A percentile compares a stretch with the other conserved stretches of the same genome.
These are phyloP conservation scores for Diutina sp. DNA, from an alignment of 1,139 yeast species.

Conservation along the genomic window DNA sequence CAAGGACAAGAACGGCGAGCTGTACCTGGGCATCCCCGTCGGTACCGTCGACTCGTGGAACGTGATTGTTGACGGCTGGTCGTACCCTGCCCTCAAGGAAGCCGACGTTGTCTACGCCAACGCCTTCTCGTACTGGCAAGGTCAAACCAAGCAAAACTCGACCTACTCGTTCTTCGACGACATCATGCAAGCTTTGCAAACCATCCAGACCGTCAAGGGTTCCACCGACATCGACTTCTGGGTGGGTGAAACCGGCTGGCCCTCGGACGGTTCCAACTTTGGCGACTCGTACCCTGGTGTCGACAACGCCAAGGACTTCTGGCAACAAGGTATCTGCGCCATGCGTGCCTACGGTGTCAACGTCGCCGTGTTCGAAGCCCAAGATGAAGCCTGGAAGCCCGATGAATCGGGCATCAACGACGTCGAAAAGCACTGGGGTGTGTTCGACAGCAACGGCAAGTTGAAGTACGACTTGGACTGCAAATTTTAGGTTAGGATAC, in stretches of 20 bases:
- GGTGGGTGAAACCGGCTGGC: slow-evolving; percentile 99
- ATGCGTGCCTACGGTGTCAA: slow-evolving; percentile 93
- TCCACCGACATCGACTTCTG: slow-evolving; percentile 74
- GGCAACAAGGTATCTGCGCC: slow-evolving; percentile 84
- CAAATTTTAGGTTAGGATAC: slow-evolving; percentile 10
- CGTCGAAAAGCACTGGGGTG: slow-evolving; percentile 93
- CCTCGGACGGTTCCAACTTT: slow-evolving; percentile 72
- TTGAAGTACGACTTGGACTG: slow-evolving; percentile 52
- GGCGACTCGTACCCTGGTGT: slow-evolving; percentile 54
- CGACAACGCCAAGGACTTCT: slow-evolving; percentile 63
- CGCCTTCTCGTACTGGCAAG: slow-evolving; percentile 98
- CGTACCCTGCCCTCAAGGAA: slow-evolving; percentile 58
- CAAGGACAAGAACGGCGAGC: slow-evolving; percentile 69
- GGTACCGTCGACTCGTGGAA: slow-evolving; percentile 98
- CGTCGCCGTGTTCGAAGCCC: slow-evolving; percentile 86
- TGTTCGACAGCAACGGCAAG: slow-evolving; percentile 44
- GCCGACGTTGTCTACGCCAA: slow-evolving; percentile 81
- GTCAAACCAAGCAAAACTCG: slow-evolving; percentile 70
- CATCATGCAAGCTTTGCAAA: slow-evolving; percentile 90
- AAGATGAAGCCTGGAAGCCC: slow-evolving; percentile 95
- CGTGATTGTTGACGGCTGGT: slow-evolving; percentile 66
- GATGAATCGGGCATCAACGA: slow-evolving; percentile 71
- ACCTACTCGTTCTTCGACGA: slow-evolving; percentile 89
- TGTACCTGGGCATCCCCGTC: slow-evolving; percentile 59
- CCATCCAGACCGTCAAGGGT: slow-evolving; percentile 75